Base-by-base conservation (phyloP, 148 eudicot species). In the Dysphania ambrosioides region DNA sequence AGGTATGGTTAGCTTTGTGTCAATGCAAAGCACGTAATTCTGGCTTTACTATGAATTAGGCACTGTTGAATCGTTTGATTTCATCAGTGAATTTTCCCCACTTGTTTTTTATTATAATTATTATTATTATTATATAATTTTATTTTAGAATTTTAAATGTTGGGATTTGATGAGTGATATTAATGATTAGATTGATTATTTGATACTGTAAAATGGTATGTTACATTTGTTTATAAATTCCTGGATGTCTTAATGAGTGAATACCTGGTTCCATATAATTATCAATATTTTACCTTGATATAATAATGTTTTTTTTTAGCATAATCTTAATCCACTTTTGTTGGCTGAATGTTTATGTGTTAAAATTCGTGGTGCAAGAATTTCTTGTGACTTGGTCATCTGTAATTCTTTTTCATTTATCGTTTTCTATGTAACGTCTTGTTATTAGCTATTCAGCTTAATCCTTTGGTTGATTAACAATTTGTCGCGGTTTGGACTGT, bases 21-120 rank as follows among this genome's bases (percentile, higher is more conserved):
- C 59, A 79, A 79, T 68, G 82, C 75, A 1, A 75, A 55, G 76
- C 31, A 71, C 61, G 76, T 56, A 75, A 75, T 65, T 64, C 71
- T 57, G 71, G 59, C 59, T 55, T 75, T 57, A 34, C 47, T 11
- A 24, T 36, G 62, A 62, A 51, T 8, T 32, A n/a, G n/a, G n/a
- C n/a, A 29, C 26, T 29, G 36, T 70, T 53, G 51, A 32, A 27
- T 65, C 32, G 72, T 42, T 6, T 79, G 67, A 44, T 61, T 64
- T 64, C 53, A 32, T 66, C 40, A 55, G n/a, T n/a, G n/a, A n/a
- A n/a, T n/a, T n/a, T n/a, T n/a, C n/a, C n/a, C n/a, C n/a, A n/a
- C n/a, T n/a, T n/a, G n/a, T n/a, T n/a, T n/a, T n/a, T n/a, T n/a
- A n/a, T n/a, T n/a, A n/a, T n/a, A n/a, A n/a, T n/a, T n/a, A n/a